Evolutionary conservation across 2,329 filamentous ascomycete species (phyloP).

Genomic region (Calonectria hawksworthii): DNA sequence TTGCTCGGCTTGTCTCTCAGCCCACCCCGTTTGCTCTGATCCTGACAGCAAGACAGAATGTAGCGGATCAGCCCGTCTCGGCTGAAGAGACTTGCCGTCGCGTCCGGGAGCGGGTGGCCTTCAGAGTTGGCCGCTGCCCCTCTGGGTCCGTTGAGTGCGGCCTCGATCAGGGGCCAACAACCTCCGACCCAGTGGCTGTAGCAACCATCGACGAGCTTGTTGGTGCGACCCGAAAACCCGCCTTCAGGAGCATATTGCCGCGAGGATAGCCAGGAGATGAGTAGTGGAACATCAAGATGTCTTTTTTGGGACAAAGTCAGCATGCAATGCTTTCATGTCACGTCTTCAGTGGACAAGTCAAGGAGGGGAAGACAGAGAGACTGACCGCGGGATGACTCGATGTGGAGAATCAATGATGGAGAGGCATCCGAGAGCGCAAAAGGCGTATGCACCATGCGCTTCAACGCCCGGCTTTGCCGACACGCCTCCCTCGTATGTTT

Average conservation of each 20-base stretch:
- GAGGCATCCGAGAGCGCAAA: constrained; percentile 91
- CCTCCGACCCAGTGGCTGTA: constrained; percentile 98
- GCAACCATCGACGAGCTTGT: constrained; percentile 98
- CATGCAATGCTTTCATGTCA: constrained; percentile 49
- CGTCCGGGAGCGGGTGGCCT: constrained; percentile 48
- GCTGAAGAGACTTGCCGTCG: constrained; percentile 75
- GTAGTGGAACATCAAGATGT: constrained; percentile 80
- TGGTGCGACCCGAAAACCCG: constrained; percentile 92
- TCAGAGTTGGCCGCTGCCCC: constrained; percentile 45
- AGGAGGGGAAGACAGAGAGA: constrained; percentile 34
- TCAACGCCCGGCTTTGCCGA: constrained; percentile 88
- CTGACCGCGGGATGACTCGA: constrained; percentile 79
- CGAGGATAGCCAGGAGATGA: constrained; percentile 90
- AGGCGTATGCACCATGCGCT: constrained; percentile 96
- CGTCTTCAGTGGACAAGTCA: constrained; percentile 50
- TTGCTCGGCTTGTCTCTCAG: constrained; percentile 94
- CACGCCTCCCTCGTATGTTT: constrained; percentile 96
- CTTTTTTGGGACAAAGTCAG: constrained; percentile 59
- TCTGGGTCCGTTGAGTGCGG: constrained; percentile 73
- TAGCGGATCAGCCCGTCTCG: constrained; percentile 89
- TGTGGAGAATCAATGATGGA: constrained; percentile 87
- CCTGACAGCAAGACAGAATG: constrained; percentile 90
- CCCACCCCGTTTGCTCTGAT: constrained; percentile 78
- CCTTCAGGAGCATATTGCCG: constrained; percentile 93
- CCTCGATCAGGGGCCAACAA: constrained; percentile 93